Percentiles rank a stretch among this genome's conserved stretches.
phyloP scores from a whole-genome alignment of 1,284 basidiomycete species.

The Ceratobasidium sp. region DNA sequence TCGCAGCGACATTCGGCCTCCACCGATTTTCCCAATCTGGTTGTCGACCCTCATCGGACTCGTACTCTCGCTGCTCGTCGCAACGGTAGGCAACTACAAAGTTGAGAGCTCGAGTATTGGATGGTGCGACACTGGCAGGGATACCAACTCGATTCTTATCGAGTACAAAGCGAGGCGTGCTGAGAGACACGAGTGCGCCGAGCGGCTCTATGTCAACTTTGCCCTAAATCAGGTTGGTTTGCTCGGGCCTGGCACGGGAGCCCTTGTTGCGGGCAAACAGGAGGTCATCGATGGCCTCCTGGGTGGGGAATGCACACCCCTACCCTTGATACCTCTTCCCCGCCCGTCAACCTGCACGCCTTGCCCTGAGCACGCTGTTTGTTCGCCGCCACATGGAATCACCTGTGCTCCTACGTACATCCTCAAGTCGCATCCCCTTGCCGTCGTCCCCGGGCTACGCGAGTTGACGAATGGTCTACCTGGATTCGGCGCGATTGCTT shows the following conservation, averaged over 20 bases:
- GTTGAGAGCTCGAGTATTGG: conserved; percentile 59
- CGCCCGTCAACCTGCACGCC: conserved; percentile 81
- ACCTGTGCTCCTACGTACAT: conserved; percentile 83
- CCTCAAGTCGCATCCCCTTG: conserved; percentile 71
- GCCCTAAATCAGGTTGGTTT: conserved; percentile 16
- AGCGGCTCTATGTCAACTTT: conserved; percentile 34
- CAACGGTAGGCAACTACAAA: conserved; percentile 57
- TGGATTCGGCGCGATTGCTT: conserved; percentile 79
- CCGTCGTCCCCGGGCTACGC: conserved; percentile 63
- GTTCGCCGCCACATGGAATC: conserved; percentile 69
- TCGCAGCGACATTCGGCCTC: conserved; percentile 47
- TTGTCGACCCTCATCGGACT: conserved; percentile 51
- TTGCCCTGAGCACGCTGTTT: conserved; percentile 87
- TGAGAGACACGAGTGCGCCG: conserved; percentile 33
- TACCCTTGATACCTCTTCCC: conserved; percentile 69
- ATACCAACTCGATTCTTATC: conserved; percentile 58
- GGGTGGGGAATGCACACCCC: conserved; percentile 65
- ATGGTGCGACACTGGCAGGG: conserved; percentile 61
- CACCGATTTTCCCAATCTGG: conserved; percentile 53
- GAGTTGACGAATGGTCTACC: conserved; percentile 78
- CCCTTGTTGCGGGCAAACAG: background rate
- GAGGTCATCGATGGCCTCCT: conserved; percentile 31
- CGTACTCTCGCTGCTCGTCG: conserved; percentile 51
- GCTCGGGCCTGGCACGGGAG: conserved; percentile 14
- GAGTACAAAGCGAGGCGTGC: conserved; percentile 51